These are phyloP conservation scores for Amanita rubescens DNA, from an alignment of 768 basidiomycete species.

Conservation along the genomic window DNA sequence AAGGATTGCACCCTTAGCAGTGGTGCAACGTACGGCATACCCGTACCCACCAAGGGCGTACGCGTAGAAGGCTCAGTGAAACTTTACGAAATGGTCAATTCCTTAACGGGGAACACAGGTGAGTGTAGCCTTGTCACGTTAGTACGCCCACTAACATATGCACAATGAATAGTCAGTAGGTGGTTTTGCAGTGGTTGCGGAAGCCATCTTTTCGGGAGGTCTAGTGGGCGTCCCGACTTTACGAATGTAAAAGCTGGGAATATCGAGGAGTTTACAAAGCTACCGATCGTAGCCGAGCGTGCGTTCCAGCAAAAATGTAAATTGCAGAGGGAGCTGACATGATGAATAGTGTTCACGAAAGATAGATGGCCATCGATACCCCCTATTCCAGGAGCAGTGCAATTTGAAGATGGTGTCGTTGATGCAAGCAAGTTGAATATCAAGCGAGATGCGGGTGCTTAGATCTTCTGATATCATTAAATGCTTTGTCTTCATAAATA, in stretches of 20 bases:
- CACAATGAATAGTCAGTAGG: no score
- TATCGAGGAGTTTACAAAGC: slow-evolving; percentile 1
- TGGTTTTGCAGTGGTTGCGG: no score
- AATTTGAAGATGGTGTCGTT: no score
- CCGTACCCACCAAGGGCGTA: background rate
- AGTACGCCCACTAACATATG: background rate
- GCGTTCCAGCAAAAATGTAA: background rate
- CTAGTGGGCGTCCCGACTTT: background rate
- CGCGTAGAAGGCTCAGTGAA: background rate
- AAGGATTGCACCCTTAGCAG: background rate
- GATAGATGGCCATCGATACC: background rate
- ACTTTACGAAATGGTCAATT: background rate
- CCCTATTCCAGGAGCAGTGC: background rate
- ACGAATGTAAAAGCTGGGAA: background rate
- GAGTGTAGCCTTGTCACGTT: background rate
- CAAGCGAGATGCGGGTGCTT: no score
- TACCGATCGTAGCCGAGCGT: background rate
- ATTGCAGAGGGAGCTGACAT: background rate
- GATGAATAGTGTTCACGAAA: background rate
- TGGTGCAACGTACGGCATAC: background rate
- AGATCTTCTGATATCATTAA: no score
- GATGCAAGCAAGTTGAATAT: no score
- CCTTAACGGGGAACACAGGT: background rate
- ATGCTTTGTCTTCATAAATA: no score
- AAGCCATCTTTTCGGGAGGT: background rate